A percentile compares a stretch with the other conserved stretches of the same genome.
These are phyloP conservation scores for Plasmodium yoelii DNA, from an alignment of 169 alveolate genomes.

Conservation along the genomic window DNA sequence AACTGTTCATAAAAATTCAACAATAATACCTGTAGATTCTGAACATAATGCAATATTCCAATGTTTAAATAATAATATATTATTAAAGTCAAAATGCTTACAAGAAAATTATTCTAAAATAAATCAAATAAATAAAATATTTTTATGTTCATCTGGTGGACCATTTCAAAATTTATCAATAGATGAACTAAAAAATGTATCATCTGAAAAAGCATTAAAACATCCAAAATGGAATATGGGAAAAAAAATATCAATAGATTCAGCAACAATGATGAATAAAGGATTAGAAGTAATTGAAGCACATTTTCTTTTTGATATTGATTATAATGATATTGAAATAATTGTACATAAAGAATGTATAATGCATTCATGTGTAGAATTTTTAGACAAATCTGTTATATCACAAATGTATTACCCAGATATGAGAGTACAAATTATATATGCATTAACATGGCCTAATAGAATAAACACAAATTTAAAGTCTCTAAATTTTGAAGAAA, in stretches of 20 bases:
- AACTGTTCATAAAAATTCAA: conserved; percentile 54
- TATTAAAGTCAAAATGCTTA: conserved; percentile 45
- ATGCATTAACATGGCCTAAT: conserved; percentile 85
- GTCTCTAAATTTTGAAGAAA: conserved; percentile 76
- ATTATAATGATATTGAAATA: conserved; percentile 81
- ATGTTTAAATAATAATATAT: conserved; percentile 80
- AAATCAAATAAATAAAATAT: conserved; percentile 75
- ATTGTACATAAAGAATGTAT: conserved; percentile 89
- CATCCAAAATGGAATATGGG: conserved; percentile 93
- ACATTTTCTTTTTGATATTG: conserved; percentile 86
- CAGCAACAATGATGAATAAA: conserved; percentile 92
- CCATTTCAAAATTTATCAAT: conserved; percentile 79
- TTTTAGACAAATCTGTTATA: conserved; percentile 86
- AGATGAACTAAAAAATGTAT: conserved; percentile 71
- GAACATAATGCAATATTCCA: conserved; percentile 91
- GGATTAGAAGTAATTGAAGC: conserved; percentile 91
- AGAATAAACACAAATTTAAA: conserved; percentile 52
- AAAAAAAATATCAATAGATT: conserved; percentile 89
- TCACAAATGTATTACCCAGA: conserved; percentile 90
- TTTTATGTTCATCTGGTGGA: conserved; percentile 85
- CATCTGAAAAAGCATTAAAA: conserved; percentile 75
- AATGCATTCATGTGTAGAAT: conserved; percentile 88
- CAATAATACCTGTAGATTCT: conserved; percentile 88
- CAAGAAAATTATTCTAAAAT: conserved; percentile 57
- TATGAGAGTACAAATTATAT: conserved; percentile 88